Percentiles rank a stretch among this genome's conserved stretches.
These are phyloP conservation scores for Protostelium mycophagum DNA, from an alignment of 78 protist genomes.

Conservation along the genomic window DNA sequence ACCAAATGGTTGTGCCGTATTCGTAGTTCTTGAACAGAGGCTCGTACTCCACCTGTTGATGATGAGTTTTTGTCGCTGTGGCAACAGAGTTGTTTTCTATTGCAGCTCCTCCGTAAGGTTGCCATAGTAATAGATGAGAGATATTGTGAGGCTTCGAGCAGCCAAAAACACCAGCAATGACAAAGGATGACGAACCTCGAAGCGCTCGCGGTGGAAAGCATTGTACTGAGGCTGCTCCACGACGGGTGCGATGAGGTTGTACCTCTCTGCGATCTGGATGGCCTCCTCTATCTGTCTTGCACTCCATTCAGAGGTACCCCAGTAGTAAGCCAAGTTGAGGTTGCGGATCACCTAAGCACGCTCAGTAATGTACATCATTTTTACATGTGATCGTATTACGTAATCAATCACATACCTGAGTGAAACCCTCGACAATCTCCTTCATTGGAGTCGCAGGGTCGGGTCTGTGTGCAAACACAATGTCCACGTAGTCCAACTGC, in stretches of 20 bases:
- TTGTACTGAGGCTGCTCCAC: conserved; percentile 23
- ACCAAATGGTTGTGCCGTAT: conserved; percentile 53
- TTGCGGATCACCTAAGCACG: conserved; percentile 7
- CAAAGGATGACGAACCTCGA: not conserved
- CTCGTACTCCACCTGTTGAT: conserved; percentile 32
- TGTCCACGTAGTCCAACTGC: conserved; percentile 47
- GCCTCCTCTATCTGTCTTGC: conserved; percentile 43
- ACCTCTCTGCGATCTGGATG: conserved; percentile 16
- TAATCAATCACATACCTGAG: conserved; percentile 1
- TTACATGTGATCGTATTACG: not conserved
- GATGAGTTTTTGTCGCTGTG: conserved; percentile 5
- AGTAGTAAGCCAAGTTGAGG: conserved; percentile 12
- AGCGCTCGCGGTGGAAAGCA: not conserved
- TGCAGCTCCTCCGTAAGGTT: not conserved
- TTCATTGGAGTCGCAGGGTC: conserved; percentile 47
- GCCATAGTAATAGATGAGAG: conserved; percentile 23
- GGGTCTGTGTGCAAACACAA: conserved; percentile 57
- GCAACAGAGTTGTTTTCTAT: no score
- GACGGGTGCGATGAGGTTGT: conserved; percentile 31
- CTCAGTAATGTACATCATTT: conserved; percentile 30
- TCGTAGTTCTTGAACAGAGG: conserved; percentile 26
- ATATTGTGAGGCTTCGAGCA: not conserved
- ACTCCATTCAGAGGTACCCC: conserved; percentile 32
- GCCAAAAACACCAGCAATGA: conserved; percentile 3
- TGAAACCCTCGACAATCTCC: not conserved